Base-by-base conservation (phyloP, 164 flowering plant species). In the Hamamelis virginiana region DNA sequence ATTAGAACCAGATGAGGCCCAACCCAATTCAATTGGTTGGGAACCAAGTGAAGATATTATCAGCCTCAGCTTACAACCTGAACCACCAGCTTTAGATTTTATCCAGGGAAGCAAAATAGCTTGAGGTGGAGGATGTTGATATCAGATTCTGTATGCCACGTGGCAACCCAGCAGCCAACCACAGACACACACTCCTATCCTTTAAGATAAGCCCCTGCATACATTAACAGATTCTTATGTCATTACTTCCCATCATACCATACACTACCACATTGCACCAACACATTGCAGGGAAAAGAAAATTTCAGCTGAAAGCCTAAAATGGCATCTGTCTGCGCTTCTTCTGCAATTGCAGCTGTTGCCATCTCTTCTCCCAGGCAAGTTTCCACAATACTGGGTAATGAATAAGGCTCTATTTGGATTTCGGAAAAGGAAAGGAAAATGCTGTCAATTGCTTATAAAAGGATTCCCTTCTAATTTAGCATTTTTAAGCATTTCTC, bases 261-360 rank as follows among this genome's bases (percentile, higher is more conserved):
- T 48, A 13, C 46, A 58, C 22, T n/a, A 56, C 18, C 64, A 57
- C 63, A 51, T n/a, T 23, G 2, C 11, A 52, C 3, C 21, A 23
- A 55, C 59, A 55, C 0, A 21, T n/a, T 55, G n/a, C 59, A 8
- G 12, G 44, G 12, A 27, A 16, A 19, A 27, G 8, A 25, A 50
- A 23, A 8, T 16, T 10, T 6, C 14, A 14, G 14, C 22, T 25
- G 52, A 28, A 33, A 14, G 33, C 23, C n/a, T 44, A 59, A 33
- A 71, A 91, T 94, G 98, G 94, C 98, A 21, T 82, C 96, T 46
- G 80, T 84, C 59, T 94, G 89, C 74, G 94, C 97, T 76, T 86
- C 98, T 50, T 86, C 98, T 19, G 85, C 98, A 61, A 71, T 90
- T 67, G 92, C 90, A 19, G 89, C 91, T 45, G 92, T 80, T 69